Conservation (phyloP, 345 rosid species). For the Kernera saxatilis region DNA sequence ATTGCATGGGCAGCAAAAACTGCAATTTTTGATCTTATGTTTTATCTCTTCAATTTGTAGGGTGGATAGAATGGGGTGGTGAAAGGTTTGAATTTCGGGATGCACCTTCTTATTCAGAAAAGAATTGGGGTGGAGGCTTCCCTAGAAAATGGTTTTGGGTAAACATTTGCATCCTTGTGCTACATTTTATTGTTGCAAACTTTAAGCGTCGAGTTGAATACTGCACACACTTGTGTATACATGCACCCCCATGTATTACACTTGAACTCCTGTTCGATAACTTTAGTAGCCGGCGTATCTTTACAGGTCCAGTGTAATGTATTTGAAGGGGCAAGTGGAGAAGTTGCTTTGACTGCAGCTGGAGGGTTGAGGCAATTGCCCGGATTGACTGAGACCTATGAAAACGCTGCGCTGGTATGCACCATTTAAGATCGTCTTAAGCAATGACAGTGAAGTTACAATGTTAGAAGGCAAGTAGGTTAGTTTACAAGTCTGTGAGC, state of each 20-base stretch:
- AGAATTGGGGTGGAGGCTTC: conserved; percentile 98
- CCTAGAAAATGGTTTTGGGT: conserved; percentile 99
- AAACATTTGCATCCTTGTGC: conserved; percentile 21
- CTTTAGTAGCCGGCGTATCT: conserved; percentile 14
- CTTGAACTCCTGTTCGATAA: neutral
- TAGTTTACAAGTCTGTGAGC: neutral
- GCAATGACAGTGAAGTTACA: neutral
- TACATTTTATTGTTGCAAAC: conserved; percentile 13
- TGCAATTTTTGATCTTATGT: conserved; percentile 5
- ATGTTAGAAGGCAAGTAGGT: neutral
- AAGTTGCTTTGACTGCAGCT: conserved; percentile 81
- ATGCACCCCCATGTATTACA: neutral
- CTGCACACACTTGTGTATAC: neutral
- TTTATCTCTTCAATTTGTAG: conserved; percentile 36
- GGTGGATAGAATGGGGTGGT: conserved; percentile 99
- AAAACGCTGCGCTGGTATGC: conserved; percentile 87
- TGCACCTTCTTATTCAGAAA: conserved; percentile 95
- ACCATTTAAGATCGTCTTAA: neutral
- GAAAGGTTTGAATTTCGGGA: conserved; percentile 81
- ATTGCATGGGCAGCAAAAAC: neutral
- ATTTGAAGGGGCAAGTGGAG: conserved; percentile 81
- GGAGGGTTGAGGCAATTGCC: conserved; percentile 90
- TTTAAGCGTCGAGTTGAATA: conserved; percentile 5
- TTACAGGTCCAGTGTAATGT: conserved; percentile 87
- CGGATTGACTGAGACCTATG: conserved; percentile 58